Conservation (phyloP, 2,329 filamentous ascomycete genomes). For the Pleurostoma richardsiae region DNA sequence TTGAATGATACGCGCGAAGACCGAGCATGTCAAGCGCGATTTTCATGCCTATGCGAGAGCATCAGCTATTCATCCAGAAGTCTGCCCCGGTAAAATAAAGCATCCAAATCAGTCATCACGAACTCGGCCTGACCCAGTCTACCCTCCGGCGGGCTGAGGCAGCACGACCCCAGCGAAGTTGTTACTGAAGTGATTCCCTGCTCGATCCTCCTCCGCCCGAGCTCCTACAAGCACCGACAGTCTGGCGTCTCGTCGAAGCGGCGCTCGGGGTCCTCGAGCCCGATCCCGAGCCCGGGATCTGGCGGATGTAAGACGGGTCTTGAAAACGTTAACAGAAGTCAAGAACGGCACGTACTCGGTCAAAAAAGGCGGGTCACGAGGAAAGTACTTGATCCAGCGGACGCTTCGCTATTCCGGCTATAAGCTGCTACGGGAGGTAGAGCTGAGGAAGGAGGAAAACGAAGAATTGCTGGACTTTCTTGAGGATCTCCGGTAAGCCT, state of each 20-base stretch:
- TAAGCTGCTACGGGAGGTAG: neutral
- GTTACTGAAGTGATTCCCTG: neutral
- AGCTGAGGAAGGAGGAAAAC: neutral
- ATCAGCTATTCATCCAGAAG: neutral
- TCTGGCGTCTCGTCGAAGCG: neutral
- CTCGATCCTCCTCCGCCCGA: neutral
- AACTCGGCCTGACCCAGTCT: no score
- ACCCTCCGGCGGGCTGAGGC: neutral
- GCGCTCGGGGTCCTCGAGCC: neutral
- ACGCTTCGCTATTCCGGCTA: neutral
- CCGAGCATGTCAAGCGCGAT: constrained; percentile 6
- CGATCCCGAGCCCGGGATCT: neutral
- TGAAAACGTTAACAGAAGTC: neutral
- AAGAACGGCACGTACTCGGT: neutral
- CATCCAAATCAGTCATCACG: no score
- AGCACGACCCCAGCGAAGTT: neutral
- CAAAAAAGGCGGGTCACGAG: neutral
- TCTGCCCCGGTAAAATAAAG: neutral
- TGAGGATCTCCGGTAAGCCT: neutral
- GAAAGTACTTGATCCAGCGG: neutral
- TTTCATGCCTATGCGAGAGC: constrained; percentile 7
- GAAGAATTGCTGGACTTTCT: neutral
- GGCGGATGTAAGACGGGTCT: neutral
- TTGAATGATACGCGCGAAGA: constrained; percentile 5
- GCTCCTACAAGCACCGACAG: neutral